Evolutionary conservation across 768 basidiomycete species (phyloP).

Genomic region (Royoungia palumana): DNA sequence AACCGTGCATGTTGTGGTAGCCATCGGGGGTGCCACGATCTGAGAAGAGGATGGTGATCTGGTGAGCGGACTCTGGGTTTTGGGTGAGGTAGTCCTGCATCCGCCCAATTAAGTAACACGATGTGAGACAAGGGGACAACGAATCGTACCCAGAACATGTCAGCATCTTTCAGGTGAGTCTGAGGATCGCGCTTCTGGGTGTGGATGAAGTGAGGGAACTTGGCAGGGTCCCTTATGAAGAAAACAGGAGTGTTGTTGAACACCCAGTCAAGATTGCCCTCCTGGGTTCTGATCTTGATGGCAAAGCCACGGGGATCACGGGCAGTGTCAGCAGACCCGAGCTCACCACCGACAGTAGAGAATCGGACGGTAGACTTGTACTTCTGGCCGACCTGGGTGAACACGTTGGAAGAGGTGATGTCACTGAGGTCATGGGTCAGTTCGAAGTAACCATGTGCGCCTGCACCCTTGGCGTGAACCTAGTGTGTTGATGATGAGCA

Average conservation of each 20-base stretch:
- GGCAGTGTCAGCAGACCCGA: constrained; percentile 87
- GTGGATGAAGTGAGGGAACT: constrained; percentile 95
- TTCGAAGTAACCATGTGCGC: constrained; percentile 92
- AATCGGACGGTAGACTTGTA: constrained; percentile 79
- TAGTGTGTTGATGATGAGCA: constrained; percentile 36
- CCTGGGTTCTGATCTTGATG: constrained; percentile 80
- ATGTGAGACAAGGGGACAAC: not conserved
- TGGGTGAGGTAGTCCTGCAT: constrained; percentile 81
- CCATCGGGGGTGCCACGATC: constrained; percentile 93
- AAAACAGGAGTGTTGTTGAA: constrained; percentile 92
- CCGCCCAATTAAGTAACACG: not conserved
- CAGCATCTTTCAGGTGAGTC: constrained; percentile 85
- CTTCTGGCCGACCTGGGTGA: constrained; percentile 64
- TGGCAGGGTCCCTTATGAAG: constrained; percentile 82
- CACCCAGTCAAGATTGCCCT: constrained; percentile 93
- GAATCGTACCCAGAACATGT: constrained; percentile 72
- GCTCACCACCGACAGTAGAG: constrained; percentile 90
- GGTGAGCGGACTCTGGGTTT: constrained; percentile 87
- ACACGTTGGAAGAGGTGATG: constrained; percentile 66
- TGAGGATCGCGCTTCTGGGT: constrained; percentile 90
- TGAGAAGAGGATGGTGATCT: constrained; percentile 88
- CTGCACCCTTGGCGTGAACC: constrained; percentile 91
- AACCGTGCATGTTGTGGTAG: constrained; percentile 86
- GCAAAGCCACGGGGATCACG: constrained; percentile 95
- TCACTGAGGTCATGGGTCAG: constrained; percentile 84